These are phyloP conservation scores for Dichomitus squalens DNA, from an alignment of 1,284 basidiomycete species.

Conservation along the genomic window DNA sequence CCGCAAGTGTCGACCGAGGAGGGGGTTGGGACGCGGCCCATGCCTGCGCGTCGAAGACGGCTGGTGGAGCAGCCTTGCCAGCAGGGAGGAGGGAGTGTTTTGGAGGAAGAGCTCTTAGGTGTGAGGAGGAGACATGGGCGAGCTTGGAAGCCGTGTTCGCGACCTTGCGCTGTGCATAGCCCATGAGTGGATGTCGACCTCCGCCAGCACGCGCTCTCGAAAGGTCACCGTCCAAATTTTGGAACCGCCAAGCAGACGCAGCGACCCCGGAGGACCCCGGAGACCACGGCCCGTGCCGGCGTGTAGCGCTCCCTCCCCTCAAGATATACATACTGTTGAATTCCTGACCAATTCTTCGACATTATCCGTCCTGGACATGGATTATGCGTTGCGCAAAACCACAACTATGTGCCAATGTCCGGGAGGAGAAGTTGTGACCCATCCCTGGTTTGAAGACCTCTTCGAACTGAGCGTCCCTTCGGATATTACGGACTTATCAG, in stretches of 20 bases:
- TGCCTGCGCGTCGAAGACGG: slow-evolving; percentile 57
- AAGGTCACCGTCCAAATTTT: slow-evolving; percentile 19
- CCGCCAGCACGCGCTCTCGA: slow-evolving; percentile 25
- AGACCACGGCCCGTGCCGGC: slow-evolving; percentile 5
- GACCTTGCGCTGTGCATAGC: slow-evolving; percentile 61
- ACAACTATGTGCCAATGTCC: too few relatives aligned
- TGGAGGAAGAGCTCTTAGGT: slow-evolving; percentile 63
- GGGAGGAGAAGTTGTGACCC: too few relatives aligned
- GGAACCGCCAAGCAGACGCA: slow-evolving; percentile 11
- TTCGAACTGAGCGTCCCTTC: too few relatives aligned
- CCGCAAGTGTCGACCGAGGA: slow-evolving; percentile 69
- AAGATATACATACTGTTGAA: too few relatives aligned
- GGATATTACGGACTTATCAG: too few relatives aligned
- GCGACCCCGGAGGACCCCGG: slow-evolving; percentile 18
- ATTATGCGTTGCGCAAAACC: too few relatives aligned
- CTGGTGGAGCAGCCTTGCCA: slow-evolving; percentile 18
- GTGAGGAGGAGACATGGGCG: slow-evolving; percentile 55
- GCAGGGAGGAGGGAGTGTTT: slow-evolving; percentile 48
- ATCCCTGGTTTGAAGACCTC: too few relatives aligned
- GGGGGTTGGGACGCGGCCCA: slow-evolving; percentile 79
- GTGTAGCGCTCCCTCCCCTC: too few relatives aligned
- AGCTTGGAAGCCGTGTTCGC: slow-evolving; percentile 58
- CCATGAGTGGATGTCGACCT: slow-evolving; percentile 42
- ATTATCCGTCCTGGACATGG: too few relatives aligned
- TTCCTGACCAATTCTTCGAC: too few relatives aligned